Base-by-base conservation (phyloP, 2,329 filamentous ascomycete genomes). In the Sphaerulina musiva region DNA sequence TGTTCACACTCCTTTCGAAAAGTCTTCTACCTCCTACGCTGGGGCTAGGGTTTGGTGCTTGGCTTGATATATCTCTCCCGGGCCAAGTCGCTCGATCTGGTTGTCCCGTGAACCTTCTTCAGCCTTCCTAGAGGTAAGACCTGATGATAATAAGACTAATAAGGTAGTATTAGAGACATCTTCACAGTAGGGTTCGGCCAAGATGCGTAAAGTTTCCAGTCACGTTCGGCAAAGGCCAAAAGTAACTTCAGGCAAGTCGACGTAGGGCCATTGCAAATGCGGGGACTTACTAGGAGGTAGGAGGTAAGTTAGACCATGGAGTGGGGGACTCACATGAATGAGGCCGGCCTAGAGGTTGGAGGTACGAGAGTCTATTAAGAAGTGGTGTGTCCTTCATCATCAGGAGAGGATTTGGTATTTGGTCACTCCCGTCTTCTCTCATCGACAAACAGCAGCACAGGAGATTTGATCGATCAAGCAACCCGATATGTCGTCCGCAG, bases 151-250 rank as follows among this genome's bases (percentile, higher is more conserved):
- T n/a, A n/a, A n/a, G n/a, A n/a, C n/a, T n/a, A n/a, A n/a, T n/a
- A n/a, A n/a, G n/a, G n/a, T n/a, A n/a, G n/a, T n/a, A n/a, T n/a
- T n/a, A n/a, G n/a, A n/a, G n/a, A n/a, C 20, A 20, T 20, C 20
- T 20, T 20, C 20, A 20, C 20, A 23, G 20, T 46, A 46, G 45
- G 41, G 48, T 51, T 51, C 48, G 38, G 32, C 41, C 42, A 31
- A 40, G 11, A n/a, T 23, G 48, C 23, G 42, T 49, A 56, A 56
- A 43, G 44, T 53, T 56, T 50, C 49, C 45, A 56, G 32, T 42
- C 46, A 20, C 42, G 45, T 36, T 56, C 54, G 54, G 54, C 54
- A 56, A 56, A 53, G 7, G 23, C 46, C 39, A 46, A 53, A 41
- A 44, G 46, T 31, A 43, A 23, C 39, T 41, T 40, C 11, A 26